Base-by-base conservation (phyloP, 495 filamentous ascomycete genomes). In the Aspergillus mulundensis region DNA sequence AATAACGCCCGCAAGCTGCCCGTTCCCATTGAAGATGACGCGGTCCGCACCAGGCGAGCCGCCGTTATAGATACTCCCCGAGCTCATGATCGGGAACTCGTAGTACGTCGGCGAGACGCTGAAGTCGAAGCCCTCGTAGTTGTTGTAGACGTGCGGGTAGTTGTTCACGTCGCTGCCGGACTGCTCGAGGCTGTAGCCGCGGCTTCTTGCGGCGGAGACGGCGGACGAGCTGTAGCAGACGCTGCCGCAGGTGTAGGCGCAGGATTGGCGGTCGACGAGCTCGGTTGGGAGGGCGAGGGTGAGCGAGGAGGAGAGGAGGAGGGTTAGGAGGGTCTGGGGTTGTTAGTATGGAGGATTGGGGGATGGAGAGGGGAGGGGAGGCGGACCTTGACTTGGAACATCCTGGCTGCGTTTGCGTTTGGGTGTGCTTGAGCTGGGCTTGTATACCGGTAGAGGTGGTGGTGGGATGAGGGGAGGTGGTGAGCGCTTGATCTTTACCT, bases 51-150 rank as follows among this genome's bases (percentile, higher is more conserved):
- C 87, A 0, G 87, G 87, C 7, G 75, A 80, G 23, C 86, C 85
- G 50, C 87, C 85, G 36, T 61, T 73, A 60, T 88, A 91, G 1
- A 79, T 66, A 1, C 61, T 53, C 55, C 74, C 77, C 51, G 70
- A 75, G 48, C 61, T 73, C 62, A 87, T 57, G 53, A 91, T 84
- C 1, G 88, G 88, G 66, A 83, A 90, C 65, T 90, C 87, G 58
- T 87, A 85, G 72, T 84, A 90, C 0, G 85, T 83, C n/a, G 78
- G 78, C 0, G 65, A 58, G 7, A 81, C 78, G 32, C 78, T 73
- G 71, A 91, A 90, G 52, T 68, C 70, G 67, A 90, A 89, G 38
- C 82, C 84, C 66, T 91, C 88, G 66, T 84, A 84, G 78, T 90
- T 77, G 65, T 89, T 80, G 76, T 89, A 90, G 46, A 74, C 70